A percentile compares a stretch with the other conserved stretches of the same genome.
Evolutionary conservation across 208 protist genomes (phyloP).

Genomic region (Kentomonas sorsogonicus): DNA sequence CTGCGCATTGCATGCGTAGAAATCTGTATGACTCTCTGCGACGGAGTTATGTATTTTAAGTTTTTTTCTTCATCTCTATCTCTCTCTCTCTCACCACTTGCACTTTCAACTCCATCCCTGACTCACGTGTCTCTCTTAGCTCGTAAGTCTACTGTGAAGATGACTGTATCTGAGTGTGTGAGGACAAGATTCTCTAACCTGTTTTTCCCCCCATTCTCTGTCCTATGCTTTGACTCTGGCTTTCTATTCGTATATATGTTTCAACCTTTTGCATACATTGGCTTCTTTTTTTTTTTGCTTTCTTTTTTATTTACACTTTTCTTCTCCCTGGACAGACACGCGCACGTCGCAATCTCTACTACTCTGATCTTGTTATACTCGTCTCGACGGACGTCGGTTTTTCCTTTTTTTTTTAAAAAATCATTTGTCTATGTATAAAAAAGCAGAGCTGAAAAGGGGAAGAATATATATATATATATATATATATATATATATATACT

Average conservation of each 20-base stretch:
- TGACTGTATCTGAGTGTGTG: too few species aligned
- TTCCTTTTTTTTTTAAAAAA: not conserved
- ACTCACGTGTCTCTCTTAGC: not conserved
- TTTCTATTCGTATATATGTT: not conserved
- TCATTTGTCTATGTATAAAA: not conserved
- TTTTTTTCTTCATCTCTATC: too few species aligned
- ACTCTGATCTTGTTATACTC: not conserved
- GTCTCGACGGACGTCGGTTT: not conserved
- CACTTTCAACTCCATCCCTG: not conserved
- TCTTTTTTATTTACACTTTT: not conserved
- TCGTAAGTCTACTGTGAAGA: not conserved
- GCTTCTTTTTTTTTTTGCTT: not conserved
- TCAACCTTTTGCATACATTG: not conserved
- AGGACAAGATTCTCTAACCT: not conserved
- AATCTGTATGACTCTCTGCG: not conserved
- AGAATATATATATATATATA: too few species aligned
- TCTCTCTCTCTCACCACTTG: not conserved
- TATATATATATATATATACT: too few species aligned
- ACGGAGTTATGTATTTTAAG: not conserved
- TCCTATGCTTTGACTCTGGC: too few species aligned
- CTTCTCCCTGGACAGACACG: not conserved
- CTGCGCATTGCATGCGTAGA: not conserved
- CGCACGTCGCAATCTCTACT: not conserved
- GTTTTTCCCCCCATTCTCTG: not conserved
- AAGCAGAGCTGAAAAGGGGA: too few species aligned